These are phyloP conservation scores for Paxillus rubicundulus DNA, from an alignment of 768 basidiomycete species.

Conservation along the genomic window DNA sequence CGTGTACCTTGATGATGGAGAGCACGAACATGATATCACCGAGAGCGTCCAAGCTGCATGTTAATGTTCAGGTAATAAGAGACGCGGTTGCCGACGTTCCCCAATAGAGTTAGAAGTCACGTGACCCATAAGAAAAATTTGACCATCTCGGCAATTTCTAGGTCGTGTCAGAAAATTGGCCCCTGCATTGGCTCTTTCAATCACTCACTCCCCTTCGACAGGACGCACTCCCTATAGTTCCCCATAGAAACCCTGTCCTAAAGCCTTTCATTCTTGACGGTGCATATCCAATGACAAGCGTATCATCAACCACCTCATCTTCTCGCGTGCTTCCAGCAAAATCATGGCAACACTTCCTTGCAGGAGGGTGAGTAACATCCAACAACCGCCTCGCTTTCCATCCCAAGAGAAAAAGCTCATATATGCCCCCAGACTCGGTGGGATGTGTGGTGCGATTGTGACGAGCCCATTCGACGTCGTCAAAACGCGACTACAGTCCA, in stretches of 20 bases:
- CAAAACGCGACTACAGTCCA: slow-evolving; percentile 94
- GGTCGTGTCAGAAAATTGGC: neutral
- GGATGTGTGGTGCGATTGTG: slow-evolving; percentile 95
- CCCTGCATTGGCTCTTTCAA: neutral
- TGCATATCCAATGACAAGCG: slow-evolving; percentile 17
- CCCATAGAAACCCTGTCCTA: neutral
- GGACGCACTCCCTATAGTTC: neutral
- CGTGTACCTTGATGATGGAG: slow-evolving; percentile 41
- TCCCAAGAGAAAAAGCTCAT: slow-evolving; percentile 5
- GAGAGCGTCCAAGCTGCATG: neutral
- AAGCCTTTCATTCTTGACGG: neutral
- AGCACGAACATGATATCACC: slow-evolving; percentile 41
- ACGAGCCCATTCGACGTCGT: slow-evolving; percentile 98
- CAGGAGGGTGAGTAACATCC: slow-evolving; percentile 68
- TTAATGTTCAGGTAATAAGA: neutral
- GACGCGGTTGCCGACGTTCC: neutral
- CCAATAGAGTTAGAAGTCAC: slow-evolving; percentile 4
- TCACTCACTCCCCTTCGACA: neutral
- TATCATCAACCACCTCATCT: slow-evolving; percentile 28
- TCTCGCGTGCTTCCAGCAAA: slow-evolving; percentile 56
- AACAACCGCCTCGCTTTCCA: neutral
- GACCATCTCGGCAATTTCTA: neutral
- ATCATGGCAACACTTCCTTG: slow-evolving; percentile 83
- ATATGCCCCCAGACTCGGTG: slow-evolving; percentile 67
- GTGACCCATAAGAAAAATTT: slow-evolving; percentile 12